Evolutionary conservation across 2,329 filamentous ascomycete species (phyloP).

Genomic region (Penicillium sumatraense): DNA sequence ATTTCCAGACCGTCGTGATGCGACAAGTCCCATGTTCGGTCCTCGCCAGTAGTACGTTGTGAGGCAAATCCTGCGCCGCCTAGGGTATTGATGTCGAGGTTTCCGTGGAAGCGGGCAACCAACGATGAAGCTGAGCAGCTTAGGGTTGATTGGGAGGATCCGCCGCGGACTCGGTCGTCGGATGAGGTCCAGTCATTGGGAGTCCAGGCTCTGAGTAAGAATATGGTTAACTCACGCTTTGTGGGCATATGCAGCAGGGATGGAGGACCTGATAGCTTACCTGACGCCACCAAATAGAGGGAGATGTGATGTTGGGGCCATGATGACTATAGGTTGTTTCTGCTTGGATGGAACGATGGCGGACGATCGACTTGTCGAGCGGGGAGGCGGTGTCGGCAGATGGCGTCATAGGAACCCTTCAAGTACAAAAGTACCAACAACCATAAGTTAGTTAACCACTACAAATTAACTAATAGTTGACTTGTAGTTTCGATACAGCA

Average conservation of each 20-base stretch:
- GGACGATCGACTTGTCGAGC: neutral
- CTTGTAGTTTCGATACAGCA: too few species aligned
- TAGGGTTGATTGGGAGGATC: conserved; percentile 64
- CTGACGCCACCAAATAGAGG: conserved; percentile 22
- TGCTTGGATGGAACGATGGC: neutral
- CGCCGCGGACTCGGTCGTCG: conserved; percentile 79
- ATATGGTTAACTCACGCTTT: neutral
- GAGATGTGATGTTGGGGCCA: conserved; percentile 19
- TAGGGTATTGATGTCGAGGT: conserved; percentile 73
- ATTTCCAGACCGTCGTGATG: conserved; percentile 66
- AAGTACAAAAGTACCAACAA: neutral
- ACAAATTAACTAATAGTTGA: too few species aligned
- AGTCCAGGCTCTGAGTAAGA: conserved; percentile 19
- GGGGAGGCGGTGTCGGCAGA: conserved; percentile 14
- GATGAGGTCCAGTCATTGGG: conserved; percentile 65
- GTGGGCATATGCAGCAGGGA: conserved; percentile 2
- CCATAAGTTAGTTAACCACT: neutral
- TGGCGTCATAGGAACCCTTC: conserved; percentile 15
- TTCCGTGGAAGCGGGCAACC: conserved; percentile 65
- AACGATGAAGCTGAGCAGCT: conserved; percentile 37
- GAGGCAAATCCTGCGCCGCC: conserved; percentile 83
- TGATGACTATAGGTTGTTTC: conserved; percentile 6
- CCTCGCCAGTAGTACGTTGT: conserved; percentile 67
- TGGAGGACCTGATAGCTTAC: neutral
- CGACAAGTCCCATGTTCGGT: conserved; percentile 66